These are phyloP conservation scores for Saccharomyces cerevisiae DNA, from an alignment of 805 yeast genomes.

Conservation along the genomic window DNA sequence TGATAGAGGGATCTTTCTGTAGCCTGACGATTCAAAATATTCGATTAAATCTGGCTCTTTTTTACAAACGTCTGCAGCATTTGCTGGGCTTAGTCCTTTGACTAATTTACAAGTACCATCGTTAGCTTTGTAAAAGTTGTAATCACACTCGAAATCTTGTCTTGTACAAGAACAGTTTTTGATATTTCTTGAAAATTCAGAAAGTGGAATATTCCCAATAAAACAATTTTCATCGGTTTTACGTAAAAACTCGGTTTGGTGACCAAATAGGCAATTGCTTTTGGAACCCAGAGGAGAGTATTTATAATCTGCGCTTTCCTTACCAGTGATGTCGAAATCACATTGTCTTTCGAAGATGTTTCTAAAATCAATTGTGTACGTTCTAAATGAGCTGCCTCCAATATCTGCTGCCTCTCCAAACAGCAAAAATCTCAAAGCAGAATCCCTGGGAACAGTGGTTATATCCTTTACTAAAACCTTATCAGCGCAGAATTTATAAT, in stretches of 20 bases:
- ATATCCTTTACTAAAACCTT: constrained; percentile 57
- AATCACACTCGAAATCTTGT: constrained; percentile 89
- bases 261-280: constrained; percentile 63
- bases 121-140: constrained; percentile 56
- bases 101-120: constrained; percentile 86
- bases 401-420: constrained; percentile 43
- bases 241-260: constrained; percentile 50
- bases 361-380: constrained; percentile 52
- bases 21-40: constrained; percentile 86
- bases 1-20: constrained; percentile 74
- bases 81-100: constrained; percentile 61
- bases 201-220: constrained; percentile 55
- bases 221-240: constrained; percentile 54
- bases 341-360: constrained; percentile 48
- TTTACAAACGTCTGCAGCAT: constrained; percentile 52
- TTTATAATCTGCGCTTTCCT: constrained; percentile 50
- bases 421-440: constrained; percentile 69
- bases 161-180: constrained; percentile 78
- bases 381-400: constrained; percentile 39
- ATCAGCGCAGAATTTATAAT: constrained; percentile 51
- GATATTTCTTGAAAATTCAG: constrained; percentile 45
- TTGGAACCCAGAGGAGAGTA: constrained; percentile 49
- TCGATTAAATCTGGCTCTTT: constrained; percentile 48
- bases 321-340: constrained; percentile 36
- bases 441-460: constrained; percentile 86